A percentile compares a stretch with the other conserved stretches of the same genome.
These are phyloP conservation scores for Speleostelium caveatum DNA, from an alignment of 78 protist species.

Conservation along the genomic window DNA sequence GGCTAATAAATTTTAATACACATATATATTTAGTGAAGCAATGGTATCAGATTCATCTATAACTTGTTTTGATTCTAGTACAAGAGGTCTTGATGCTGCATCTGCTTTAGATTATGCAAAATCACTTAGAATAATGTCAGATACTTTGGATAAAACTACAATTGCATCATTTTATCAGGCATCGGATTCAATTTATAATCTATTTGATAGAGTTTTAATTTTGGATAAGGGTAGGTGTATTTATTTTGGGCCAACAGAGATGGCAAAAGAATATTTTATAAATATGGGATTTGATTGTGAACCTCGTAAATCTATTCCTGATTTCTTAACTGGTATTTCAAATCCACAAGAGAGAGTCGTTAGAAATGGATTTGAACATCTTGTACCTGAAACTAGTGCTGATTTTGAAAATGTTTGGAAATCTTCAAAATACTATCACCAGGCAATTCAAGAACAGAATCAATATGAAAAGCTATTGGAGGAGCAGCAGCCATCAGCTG, in stretches of 20 bases:
- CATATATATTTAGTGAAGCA: no score
- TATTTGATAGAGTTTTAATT: constrained; percentile 51
- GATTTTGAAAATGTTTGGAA: constrained; percentile 68
- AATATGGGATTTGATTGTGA: constrained; percentile 72
- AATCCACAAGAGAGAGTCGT: constrained; percentile 72
- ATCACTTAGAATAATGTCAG: constrained; percentile 68
- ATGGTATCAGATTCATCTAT: constrained; percentile 74
- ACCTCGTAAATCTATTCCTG: constrained; percentile 72
- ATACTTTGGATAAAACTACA: constrained; percentile 68
- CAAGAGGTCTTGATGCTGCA: constrained; percentile 77
- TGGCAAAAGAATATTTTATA: constrained; percentile 65
- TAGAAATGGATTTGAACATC: constrained; percentile 39
- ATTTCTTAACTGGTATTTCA: constrained; percentile 72
- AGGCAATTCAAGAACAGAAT: background rate
- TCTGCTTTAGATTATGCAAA: constrained; percentile 72
- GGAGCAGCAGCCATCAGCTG: constrained; percentile 14
- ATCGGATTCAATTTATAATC: constrained; percentile 50
- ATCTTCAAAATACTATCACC: background rate
- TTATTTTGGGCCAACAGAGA: constrained; percentile 50
- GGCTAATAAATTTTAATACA: no score
- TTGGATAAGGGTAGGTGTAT: constrained; percentile 66
- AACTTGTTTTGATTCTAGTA: constrained; percentile 68
- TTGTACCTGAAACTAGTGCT: constrained; percentile 42
- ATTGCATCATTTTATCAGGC: constrained; percentile 74
- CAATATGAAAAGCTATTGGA: constrained; percentile 33